Percentiles rank a stretch among this genome's conserved stretches.
Evolutionary conservation across 768 basidiomycete species (phyloP).

Genomic region (Phylloporus sp.): DNA sequence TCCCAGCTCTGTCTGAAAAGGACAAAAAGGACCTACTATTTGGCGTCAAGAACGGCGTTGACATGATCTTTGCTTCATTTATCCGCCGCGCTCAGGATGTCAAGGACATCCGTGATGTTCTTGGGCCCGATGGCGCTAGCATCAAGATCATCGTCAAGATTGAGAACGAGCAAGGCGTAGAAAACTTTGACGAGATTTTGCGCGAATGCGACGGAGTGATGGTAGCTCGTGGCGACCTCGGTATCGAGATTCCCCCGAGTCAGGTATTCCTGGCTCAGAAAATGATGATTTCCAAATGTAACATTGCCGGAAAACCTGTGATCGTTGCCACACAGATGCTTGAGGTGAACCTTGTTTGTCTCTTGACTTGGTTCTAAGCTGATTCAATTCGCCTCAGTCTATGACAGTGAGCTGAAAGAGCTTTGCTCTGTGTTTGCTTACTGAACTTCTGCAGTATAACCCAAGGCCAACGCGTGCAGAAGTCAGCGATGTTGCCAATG

Average conservation of each 20-base stretch:
- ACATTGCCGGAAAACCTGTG: conserved; percentile 95
- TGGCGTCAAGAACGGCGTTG: conserved; percentile 95
- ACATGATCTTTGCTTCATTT: conserved; percentile 99
- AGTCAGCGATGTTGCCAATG: conserved; percentile 98
- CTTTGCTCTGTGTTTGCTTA: not conserved
- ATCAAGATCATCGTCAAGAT: conserved; percentile 99
- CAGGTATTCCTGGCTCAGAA: conserved; percentile 99
- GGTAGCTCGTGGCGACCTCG: conserved; percentile 99
- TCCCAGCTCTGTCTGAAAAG: conserved; percentile 96
- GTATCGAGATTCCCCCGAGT: conserved; percentile 99
- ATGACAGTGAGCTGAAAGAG: conserved; percentile 69
- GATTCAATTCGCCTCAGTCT: conserved; percentile 46
- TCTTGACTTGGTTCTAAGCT: conserved; percentile 5
- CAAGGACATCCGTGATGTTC: conserved; percentile 84
- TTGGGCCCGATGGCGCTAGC: conserved; percentile 90
- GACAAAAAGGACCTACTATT: conserved; percentile 94
- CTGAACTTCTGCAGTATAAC: conserved; percentile 68
- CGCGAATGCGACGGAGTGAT: conserved; percentile 96
- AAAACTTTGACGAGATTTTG: conserved; percentile 98
- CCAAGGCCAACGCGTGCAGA: conserved; percentile 98
- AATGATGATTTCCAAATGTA: conserved; percentile 99
- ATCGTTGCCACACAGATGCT: conserved; percentile 99
- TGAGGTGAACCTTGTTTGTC: conserved; percentile 53
- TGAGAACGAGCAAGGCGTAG: conserved; percentile 98
- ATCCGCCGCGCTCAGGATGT: conserved; percentile 96